Evolutionary conservation across 805 yeast species (phyloP), one percentile per base, ranked within the genome.

Genomic region (Metschnikowia kunwiensis): DNA sequence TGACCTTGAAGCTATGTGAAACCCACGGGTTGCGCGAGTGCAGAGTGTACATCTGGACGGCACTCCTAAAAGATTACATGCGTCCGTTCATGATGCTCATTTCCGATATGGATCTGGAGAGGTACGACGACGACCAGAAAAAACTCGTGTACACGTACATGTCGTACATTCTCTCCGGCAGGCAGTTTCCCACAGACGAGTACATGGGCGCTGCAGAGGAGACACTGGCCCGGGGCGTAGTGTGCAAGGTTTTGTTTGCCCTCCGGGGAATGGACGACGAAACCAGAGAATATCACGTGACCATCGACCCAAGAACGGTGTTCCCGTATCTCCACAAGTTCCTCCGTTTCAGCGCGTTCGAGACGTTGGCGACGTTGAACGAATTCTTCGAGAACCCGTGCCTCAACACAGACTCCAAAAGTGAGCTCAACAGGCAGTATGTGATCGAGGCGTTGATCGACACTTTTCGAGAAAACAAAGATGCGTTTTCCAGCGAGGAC

Each of bases 331-430:
- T 88, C n/a, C 67, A 63, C 27, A 46, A 70, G 9, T 61, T 88
- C 11, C 55, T 87, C n/a, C 62, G 65, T 25, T 71, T 58, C 46
- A 74, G 82, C 44, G 68, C 83, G 4, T 64, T 72, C n/a, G 74
- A 73, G 24, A 74, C 81, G 60, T 70, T 89, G 23, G 66, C 81
- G 0, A 74, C 85, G 12, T 57, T 93, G 40, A 82, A 87, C 56
- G 95, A 85, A 55, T 82, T 84, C 7, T 80, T 91, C 53, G 97
- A 91, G 54, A 95, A 87, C 54, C 62, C 83, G 0, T 66, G 75
- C 27, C 57, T 91, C 38, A 86, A 88, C 55, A 87, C 79, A 14
- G 79, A 77, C 29, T 72, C 65, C 19, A 54, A 60, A 16, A 54
- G 57, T 12, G 55, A 52, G 14, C 68, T 84, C 4, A 82, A 69